Conservation (phyloP, 148 eudicot genomes). For the Rhododendron ferrugineum region DNA sequence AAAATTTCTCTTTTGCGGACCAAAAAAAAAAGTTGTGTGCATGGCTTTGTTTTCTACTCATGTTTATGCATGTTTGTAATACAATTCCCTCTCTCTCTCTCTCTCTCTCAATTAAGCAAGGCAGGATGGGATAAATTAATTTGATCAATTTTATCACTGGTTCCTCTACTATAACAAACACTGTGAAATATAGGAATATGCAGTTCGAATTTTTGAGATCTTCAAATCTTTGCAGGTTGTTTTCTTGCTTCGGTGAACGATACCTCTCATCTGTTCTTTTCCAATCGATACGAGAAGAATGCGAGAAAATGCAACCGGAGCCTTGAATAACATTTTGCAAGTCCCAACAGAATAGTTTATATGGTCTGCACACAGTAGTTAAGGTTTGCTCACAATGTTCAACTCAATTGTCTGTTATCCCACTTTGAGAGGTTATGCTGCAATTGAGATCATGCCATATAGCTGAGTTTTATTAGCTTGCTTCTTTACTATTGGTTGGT, state of each 20-base stretch:
- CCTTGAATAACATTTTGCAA: conserved; percentile 11
- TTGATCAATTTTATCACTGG: too few species aligned
- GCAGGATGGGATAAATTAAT: too few species aligned
- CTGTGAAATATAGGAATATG: not conserved
- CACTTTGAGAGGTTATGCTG: conserved; percentile 1
- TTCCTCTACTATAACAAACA: not conserved
- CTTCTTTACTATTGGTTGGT: not conserved
- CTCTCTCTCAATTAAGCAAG: too few species aligned
- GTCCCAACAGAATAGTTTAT: not conserved
- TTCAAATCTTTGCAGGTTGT: conserved; percentile 20
- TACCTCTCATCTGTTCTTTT: conserved; percentile 27
- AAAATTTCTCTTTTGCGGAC: too few species aligned
- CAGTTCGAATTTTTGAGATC: not conserved
- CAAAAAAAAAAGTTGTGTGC: too few species aligned
- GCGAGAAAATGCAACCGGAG: conserved; percentile 32
- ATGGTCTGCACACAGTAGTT: not conserved
- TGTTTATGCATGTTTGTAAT: too few species aligned
- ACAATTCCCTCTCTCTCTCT: too few species aligned
- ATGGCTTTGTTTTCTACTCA: too few species aligned
- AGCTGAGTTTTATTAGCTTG: not conserved
- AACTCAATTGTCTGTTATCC: not conserved
- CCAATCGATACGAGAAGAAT: conserved; percentile 35
- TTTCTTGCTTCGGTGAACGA: conserved; percentile 36
- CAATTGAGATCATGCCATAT: not conserved
- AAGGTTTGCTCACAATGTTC: not conserved